A percentile compares a stretch with the other conserved stretches of the same genome.
phyloP scores from a whole-genome alignment of 116 monocot genomes.

The Trichopus zeylanicus region DNA sequence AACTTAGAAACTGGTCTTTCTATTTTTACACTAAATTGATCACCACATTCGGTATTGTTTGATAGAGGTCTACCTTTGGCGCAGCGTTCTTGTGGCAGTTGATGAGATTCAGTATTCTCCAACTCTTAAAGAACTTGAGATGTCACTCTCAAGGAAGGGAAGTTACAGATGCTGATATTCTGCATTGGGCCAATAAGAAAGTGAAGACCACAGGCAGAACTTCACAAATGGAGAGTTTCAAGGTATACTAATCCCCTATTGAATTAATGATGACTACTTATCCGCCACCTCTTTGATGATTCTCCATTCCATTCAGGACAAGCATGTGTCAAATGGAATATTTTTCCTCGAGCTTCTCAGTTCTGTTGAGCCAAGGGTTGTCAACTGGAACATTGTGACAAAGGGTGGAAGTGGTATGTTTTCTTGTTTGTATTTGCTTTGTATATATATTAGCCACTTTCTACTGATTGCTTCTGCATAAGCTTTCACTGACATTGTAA shows the following conservation, averaged over 20 bases:
- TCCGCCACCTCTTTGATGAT: background rate
- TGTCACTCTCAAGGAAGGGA: conserved; percentile 22
- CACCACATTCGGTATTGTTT: background rate
- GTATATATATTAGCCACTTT: background rate
- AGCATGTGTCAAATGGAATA: conserved; percentile 15
- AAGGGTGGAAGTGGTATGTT: conserved; percentile 20
- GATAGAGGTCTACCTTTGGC: background rate
- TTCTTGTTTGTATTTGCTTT: background rate
- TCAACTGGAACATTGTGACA: conserved; percentile 25
- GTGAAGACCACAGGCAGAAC: conserved; percentile 22
- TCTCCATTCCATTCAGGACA: conserved; percentile 11
- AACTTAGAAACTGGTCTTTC: background rate
- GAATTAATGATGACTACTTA: background rate
- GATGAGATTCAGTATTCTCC: conserved; percentile 27
- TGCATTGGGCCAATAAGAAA: conserved; percentile 26
- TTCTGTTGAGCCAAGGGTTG: conserved; percentile 13
- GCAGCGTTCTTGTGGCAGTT: conserved; percentile 30
- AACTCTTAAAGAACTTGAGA: conserved; percentile 28
- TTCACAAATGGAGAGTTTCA: conserved; percentile 22
- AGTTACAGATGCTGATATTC: conserved; percentile 23
- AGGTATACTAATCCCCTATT: conserved; percentile 4
- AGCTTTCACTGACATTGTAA: background rate
- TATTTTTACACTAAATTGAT: background rate
- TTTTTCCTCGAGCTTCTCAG: conserved; percentile 28
- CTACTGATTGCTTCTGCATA: background rate